Conservation (phyloP, 2,329 filamentous ascomycete genomes). For the Botrytis deweyae region DNA sequence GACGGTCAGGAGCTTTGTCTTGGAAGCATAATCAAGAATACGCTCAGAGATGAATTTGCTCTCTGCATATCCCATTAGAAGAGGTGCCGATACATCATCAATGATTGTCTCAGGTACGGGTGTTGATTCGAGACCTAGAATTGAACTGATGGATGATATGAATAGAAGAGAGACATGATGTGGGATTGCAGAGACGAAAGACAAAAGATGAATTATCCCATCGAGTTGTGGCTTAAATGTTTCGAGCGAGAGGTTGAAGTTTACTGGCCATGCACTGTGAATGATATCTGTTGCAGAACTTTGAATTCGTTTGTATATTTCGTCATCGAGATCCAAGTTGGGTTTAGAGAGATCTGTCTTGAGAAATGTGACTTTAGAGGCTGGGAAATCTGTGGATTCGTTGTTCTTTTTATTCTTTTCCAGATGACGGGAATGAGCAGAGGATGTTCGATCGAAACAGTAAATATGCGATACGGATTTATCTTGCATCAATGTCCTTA, state of each 20-base stretch:
- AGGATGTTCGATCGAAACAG: slow-evolving; percentile 46
- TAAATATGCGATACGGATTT: slow-evolving; percentile 44
- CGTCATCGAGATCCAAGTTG: slow-evolving; percentile 47
- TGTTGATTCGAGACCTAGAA: slow-evolving; percentile 26
- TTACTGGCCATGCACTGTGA: slow-evolving; percentile 42
- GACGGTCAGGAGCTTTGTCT: slow-evolving; percentile 28
- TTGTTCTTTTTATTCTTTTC: slow-evolving; percentile 24
- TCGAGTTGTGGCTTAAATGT: slow-evolving; percentile 42
- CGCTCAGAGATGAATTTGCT: slow-evolving; percentile 38
- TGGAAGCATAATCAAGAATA: slow-evolving; percentile 44
- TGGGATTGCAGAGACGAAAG: slow-evolving; percentile 21
- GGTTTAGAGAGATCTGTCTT: slow-evolving; percentile 48
- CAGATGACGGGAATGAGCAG: slow-evolving; percentile 17
- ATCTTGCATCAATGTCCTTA: slow-evolving; percentile 41
- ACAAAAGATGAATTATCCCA: slow-evolving; percentile 43
- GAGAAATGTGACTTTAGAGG: slow-evolving; percentile 47
- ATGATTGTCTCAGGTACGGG: slow-evolving; percentile 6
- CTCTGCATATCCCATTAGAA: slow-evolving; percentile 34
- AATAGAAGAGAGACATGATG: slow-evolving; percentile 32
- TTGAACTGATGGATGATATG: slow-evolving; percentile 35
- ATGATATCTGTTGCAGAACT: slow-evolving; percentile 30
- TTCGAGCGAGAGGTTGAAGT: slow-evolving; percentile 39
- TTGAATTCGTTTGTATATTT: slow-evolving; percentile 20
- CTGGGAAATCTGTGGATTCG: neutral
- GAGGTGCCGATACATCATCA: slow-evolving; percentile 18